phyloP scores from a whole-genome alignment of 106 monocot species.

The Allium fistulosum region DNA sequence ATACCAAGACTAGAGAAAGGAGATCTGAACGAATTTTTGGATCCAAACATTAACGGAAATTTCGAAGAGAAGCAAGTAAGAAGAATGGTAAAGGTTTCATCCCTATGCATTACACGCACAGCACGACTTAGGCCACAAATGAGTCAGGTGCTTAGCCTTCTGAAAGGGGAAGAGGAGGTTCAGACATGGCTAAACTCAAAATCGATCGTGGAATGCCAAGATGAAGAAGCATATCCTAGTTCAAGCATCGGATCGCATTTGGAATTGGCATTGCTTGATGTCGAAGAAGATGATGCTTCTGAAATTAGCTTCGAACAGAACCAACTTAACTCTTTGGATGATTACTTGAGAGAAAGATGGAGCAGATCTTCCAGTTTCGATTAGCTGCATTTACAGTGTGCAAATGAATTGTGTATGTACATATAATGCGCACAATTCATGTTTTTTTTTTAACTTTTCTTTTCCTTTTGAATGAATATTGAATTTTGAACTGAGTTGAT shows the following conservation, averaged over 20 bases:
- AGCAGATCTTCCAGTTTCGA: conserved; percentile 84
- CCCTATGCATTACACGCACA: conserved; percentile 57
- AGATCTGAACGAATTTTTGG: conserved; percentile 41
- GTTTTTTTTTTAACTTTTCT: neutral
- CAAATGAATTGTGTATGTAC: neutral
- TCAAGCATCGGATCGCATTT: conserved; percentile 65
- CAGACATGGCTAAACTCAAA: conserved; percentile 25
- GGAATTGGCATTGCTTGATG: conserved; percentile 72
- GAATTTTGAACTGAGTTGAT: neutral
- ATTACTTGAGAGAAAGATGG: conserved; percentile 59
- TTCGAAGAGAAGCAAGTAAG: conserved; percentile 49
- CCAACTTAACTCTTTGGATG: conserved; percentile 48
- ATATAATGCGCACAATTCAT: neutral
- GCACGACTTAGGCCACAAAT: conserved; percentile 67
- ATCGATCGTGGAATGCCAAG: conserved; percentile 27
- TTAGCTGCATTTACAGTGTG: conserved; percentile 10
- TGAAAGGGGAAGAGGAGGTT: conserved; percentile 43
- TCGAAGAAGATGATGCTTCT: conserved; percentile 74
- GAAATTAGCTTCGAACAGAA: conserved; percentile 51
- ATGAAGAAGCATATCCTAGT: conserved; percentile 58
- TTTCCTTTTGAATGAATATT: neutral
- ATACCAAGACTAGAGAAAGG: conserved; percentile 51
- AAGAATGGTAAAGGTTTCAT: conserved; percentile 58
- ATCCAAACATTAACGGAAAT: conserved; percentile 43
- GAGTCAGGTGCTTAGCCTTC: conserved; percentile 51